Evolutionary conservation across 148 eudicot genomes (phyloP), one percentile per base, ranked within the genome.

Genomic region (Dysphania ambrosioides): DNA sequence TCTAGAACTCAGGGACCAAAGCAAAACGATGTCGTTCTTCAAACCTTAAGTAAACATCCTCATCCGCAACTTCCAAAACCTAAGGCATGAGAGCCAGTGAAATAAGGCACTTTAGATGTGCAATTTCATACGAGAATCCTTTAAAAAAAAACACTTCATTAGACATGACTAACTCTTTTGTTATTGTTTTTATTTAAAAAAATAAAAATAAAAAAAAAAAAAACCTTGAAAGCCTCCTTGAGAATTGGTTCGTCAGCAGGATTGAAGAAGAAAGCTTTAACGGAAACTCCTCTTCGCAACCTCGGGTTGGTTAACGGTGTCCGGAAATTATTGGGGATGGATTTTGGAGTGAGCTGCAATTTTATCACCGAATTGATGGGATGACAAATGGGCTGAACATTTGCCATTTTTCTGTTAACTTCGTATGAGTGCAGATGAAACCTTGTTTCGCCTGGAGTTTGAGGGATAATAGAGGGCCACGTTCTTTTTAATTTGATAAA

Each of bases 151-250:
- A n/a, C n/a, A n/a, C n/a, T n/a, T n/a, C n/a, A n/a, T n/a, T n/a
- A n/a, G n/a, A n/a, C n/a, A n/a, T n/a, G n/a, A n/a, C n/a, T n/a
- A n/a, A n/a, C n/a, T n/a, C n/a, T n/a, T n/a, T n/a, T n/a, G n/a
- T n/a, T n/a, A n/a, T n/a, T n/a, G n/a, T n/a, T n/a, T n/a, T n/a
- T n/a, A n/a, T n/a, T n/a, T n/a, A n/a, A n/a, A n/a, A n/a, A n/a
- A n/a, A n/a, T n/a, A n/a, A n/a, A n/a, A n/a, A n/a, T n/a, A n/a
- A n/a, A n/a, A n/a, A n/a, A n/a, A n/a, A n/a, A n/a, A n/a, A n/a
- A 16, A 78, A 87, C 90, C 88, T 87, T 85, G 18, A 87, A 60
- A 40, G 88, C 91, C 74, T 87, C 88, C 77, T 80, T 85, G 58
- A 87, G 64, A 80, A 87, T 76, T 32, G 85, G 91, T 42, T 85